These are phyloP conservation scores for Begonia loranthoides DNA, from an alignment of 306 rosid genomes.

Conservation along the genomic window DNA sequence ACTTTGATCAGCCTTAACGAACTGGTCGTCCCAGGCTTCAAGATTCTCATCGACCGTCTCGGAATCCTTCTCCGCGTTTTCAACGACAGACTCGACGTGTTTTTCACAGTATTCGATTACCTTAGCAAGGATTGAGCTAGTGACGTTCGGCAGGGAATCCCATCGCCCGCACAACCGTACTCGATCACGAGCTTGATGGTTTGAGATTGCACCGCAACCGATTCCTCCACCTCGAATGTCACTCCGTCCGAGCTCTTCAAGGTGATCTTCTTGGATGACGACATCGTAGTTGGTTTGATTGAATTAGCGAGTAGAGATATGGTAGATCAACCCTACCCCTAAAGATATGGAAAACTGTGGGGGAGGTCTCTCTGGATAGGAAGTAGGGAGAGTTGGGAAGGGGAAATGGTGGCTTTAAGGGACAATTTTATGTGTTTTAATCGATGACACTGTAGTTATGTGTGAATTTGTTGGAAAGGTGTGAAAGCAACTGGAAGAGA, in stretches of 20 bases:
- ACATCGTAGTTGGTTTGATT: neutral
- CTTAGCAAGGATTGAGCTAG: conserved; percentile 10
- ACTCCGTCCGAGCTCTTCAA: conserved; percentile 20
- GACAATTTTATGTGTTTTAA: no score
- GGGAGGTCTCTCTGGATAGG: no score
- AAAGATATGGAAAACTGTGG: no score
- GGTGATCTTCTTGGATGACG: conserved; percentile 12
- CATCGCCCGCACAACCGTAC: conserved; percentile 3
- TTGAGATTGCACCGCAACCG: conserved; percentile 10
- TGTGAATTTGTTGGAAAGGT: no score
- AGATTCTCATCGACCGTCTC: conserved; percentile 1
- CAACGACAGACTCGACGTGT: conserved; percentile 10
- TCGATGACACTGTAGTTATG: no score
- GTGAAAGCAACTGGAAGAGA: no score
- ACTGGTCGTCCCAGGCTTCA: conserved; percentile 16
- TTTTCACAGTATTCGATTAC: conserved; percentile 20
- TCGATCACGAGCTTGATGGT: conserved; percentile 21
- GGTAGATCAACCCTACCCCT: conserved; percentile 1
- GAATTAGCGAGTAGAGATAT: neutral
- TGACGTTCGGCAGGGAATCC: conserved; percentile 18
- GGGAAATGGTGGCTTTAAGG: no score
- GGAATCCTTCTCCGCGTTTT: neutral
- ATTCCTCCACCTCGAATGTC: conserved; percentile 13
- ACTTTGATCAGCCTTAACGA: conserved; percentile 8
- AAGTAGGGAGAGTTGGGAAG: no score